Evolutionary conservation across 2,329 filamentous ascomycete species (phyloP).

Genomic region (Clathrospora elynae): DNA sequence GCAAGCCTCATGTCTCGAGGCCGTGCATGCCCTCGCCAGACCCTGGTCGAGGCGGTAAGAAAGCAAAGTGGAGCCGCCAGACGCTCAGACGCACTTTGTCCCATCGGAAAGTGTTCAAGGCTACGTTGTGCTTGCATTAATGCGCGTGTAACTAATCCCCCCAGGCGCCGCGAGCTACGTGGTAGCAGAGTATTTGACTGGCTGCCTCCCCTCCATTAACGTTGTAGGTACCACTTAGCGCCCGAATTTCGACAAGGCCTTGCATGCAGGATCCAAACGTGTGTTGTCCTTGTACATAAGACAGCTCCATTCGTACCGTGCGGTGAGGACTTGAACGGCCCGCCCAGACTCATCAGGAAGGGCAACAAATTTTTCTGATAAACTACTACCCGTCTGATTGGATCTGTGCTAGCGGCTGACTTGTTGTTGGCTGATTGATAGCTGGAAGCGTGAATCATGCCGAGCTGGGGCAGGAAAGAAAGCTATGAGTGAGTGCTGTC

Average conservation of each 20-base stretch:
- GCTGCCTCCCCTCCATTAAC: conserved; percentile 11
- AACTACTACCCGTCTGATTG: conserved; percentile 12
- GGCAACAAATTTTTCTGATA: conserved; percentile 16
- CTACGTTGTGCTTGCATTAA: conserved; percentile 12
- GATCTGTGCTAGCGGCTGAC: conserved; percentile 9
- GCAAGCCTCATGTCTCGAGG: too few species aligned
- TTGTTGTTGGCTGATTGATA: conserved; percentile 23
- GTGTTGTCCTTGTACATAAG: conserved; percentile 19
- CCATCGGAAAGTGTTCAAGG: background rate
- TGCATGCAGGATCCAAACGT: conserved; percentile 16
- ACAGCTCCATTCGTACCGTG: conserved; percentile 19
- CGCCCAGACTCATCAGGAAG: conserved; percentile 19
- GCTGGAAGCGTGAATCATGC: conserved; percentile 39
- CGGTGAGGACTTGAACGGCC: conserved; percentile 18
- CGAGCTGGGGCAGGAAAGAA: conserved; percentile 48
- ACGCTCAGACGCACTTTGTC: conserved; percentile 7
- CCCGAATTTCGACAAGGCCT: conserved; percentile 14
- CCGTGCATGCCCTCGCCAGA: background rate
- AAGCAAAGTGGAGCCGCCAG: conserved; percentile 14
- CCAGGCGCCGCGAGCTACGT: conserved; percentile 10
- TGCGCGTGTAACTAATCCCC: conserved; percentile 7
- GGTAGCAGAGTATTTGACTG: conserved; percentile 14
- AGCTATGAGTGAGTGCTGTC: conserved; percentile 48
- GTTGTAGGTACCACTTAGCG: conserved; percentile 14
- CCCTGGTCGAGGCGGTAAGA: conserved; percentile 19